Percentiles rank a stretch among this genome's conserved stretches.
phyloP scores from a whole-genome alignment of 768 basidiomycete genomes.

The Leccinum broughii region DNA sequence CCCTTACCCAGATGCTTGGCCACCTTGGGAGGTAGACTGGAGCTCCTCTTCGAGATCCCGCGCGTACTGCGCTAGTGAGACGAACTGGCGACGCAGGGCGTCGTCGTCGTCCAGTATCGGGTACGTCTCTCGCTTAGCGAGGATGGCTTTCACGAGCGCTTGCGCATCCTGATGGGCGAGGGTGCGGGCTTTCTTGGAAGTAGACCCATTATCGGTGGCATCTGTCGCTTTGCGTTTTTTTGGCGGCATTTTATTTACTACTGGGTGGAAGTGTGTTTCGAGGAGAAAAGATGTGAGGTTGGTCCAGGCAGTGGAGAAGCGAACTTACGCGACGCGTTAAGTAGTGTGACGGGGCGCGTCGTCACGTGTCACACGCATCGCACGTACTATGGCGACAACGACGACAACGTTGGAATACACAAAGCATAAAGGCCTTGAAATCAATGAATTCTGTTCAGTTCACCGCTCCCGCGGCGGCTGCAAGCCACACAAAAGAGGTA shows the following conservation, averaged over 20 bases:
- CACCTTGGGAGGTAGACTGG: conserved; percentile 17
- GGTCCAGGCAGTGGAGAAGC: neutral
- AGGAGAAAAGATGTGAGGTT: neutral
- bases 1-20: conserved; percentile 19
- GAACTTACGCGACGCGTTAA: conserved; percentile 15
- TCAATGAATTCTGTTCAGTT: neutral
- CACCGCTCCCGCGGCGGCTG: neutral
- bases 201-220: conserved; percentile 14
- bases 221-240: conserved; percentile 41
- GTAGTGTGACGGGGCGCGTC: conserved; percentile 27
- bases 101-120: conserved; percentile 37
- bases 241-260: conserved; percentile 8
- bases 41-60: conserved; percentile 32
- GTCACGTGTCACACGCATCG: conserved; percentile 27
- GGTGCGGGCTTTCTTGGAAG: conserved; percentile 33
- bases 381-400: neutral
- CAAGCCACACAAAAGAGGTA: neutral
- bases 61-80: conserved; percentile 37
- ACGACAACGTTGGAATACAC: too few species aligned
- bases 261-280: neutral
- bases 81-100: conserved; percentile 27
- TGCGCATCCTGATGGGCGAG: conserved; percentile 33
- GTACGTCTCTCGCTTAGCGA: conserved; percentile 39
- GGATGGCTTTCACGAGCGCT: conserved; percentile 38
- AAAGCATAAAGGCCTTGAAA: too few species aligned